A percentile compares a stretch with the other conserved stretches of the same genome.
These are phyloP conservation scores for Danielozyma ontarioensis DNA, from an alignment of 805 yeast species.

Conservation along the genomic window DNA sequence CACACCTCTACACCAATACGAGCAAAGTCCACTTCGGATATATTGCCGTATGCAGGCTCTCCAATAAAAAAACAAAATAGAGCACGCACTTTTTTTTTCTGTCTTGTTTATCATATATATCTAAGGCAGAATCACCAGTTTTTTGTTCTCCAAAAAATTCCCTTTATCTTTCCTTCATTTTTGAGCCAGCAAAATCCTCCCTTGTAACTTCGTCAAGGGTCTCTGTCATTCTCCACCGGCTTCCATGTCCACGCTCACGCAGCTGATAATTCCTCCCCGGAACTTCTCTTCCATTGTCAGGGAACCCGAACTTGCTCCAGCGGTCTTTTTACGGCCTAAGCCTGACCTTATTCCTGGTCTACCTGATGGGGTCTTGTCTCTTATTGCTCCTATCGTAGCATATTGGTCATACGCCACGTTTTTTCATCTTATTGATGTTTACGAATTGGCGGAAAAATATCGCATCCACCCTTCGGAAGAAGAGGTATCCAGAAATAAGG, in stretches of 20 bases:
- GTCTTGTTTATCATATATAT: too few species aligned
- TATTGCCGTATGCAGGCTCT: too few species aligned
- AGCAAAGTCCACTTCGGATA: too few species aligned
- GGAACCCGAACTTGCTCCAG: constrained; percentile 9
- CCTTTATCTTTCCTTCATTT: too few species aligned
- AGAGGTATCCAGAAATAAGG: constrained; percentile 70
- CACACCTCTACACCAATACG: too few species aligned
- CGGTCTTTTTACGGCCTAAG: constrained; percentile 17
- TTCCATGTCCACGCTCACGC: background rate
- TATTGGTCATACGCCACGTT: constrained; percentile 78
- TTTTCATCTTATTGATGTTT: constrained; percentile 72
- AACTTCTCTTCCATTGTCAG: constrained; percentile 13
- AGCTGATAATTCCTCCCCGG: constrained; percentile 9
- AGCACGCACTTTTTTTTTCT: too few species aligned
- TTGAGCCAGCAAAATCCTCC: too few species aligned
- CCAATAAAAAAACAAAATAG: too few species aligned
- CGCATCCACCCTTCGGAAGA: constrained; percentile 93
- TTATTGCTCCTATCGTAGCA: constrained; percentile 69
- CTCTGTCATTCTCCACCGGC: too few species aligned
- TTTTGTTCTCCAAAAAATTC: too few species aligned
- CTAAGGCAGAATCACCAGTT: too few species aligned
- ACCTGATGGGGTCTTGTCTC: constrained; percentile 68
- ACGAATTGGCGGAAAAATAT: constrained; percentile 72
- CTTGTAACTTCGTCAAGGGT: too few species aligned
- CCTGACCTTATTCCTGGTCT: constrained; percentile 51